Evolutionary conservation across 768 basidiomycete genomes (phyloP), one percentile per base, ranked within the genome.

Genomic region (Panaeolus cyanescens): DNA sequence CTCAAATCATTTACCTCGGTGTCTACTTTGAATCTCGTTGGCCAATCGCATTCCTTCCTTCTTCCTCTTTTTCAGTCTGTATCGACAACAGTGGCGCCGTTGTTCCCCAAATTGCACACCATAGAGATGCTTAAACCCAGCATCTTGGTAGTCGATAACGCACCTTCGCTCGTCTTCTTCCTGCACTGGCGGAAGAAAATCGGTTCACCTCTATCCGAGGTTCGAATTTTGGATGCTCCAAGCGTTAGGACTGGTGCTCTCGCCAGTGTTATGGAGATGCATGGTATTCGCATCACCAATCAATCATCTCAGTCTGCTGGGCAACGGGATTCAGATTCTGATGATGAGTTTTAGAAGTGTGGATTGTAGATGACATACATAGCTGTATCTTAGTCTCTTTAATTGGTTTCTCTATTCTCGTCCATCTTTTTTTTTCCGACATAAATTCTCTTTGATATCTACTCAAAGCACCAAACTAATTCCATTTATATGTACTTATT

Each of bases 1-100:
- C 62, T 67, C 22, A 56, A 53, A 30, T 63, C 67, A 13, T 70
- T 70, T 56, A 57, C 69, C 15, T 60, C 62, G 12, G 59, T 70
- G 3, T 33, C 55, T 15, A 62, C n/a, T 6, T 61, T 70, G 30
- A 65, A 63, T 45, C 66, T 70, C 5, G 56, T 67, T 12, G 67
- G 64, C 39, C 66, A 61, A 13, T 68, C 66, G 1, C 62, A 60
- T 15, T 32, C 65, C 3, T 61, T 60, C 54, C 61, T 70, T 13
- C 64, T 70, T 28, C 63, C 69, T 3, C 62, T 66, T 15, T 58
- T 67, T 54, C 60, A 63, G 31, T 60, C 57, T 8, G 32, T 55
- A 8, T 65, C 61, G 3, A 50, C 25, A 3, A 15, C 9, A 3
- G 4, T 5, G 7, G 10, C 9, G 5, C 22, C 25, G 4, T 28